Base-by-base conservation (phyloP, 2,329 filamentous ascomycete species). In the Hansfordia pulvinata region DNA sequence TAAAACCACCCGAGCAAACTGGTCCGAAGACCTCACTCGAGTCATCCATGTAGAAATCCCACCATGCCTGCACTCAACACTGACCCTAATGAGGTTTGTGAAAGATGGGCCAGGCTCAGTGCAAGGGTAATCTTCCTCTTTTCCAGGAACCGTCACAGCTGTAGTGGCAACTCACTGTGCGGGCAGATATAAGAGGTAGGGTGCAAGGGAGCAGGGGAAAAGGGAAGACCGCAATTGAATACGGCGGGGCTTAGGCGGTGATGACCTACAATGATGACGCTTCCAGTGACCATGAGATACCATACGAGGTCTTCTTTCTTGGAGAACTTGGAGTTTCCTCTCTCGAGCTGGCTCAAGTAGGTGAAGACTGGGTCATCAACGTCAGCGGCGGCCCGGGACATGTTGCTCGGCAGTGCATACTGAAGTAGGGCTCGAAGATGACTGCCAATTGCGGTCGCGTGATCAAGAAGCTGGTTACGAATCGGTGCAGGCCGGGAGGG, bases 131-230 rank as follows among this genome's bases (percentile, higher is more conserved):
- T 83, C 76, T 83, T 65, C 77, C 77, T 83, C 77, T 62, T 56
- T 74, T 80, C 61, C 76, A 83, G 77, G 77, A 83, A 83, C 76
- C 77, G 76, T 62, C 66, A 76, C 76, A 81, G 76, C 62, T 71
- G 76, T 67, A 56, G 66, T 56, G 53, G 41, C 29, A 43, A 36
- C 46, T 47, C 62, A 63, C 76, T 80, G 76, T 71, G 68, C 77
- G 77, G 76, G 77, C 77, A 83, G 77, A 80, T 80, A 74, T 64
- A 61, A 60, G 64, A 69, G 65, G 58, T 50, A 27, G 30, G 30
- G 52, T 62, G 56, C 53, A 65, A 69, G 62, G 65, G 30, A 35
- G 35, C 32, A 31, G 37, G 27, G 27, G 11, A 28, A 19, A 26
- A 29, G 26, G 30, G 19, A 24, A 29, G 21, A 33, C 16, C 11